These are phyloP conservation scores for Backusella australiensis DNA, from an alignment of 192 early-diverging fungal genomes.

Conservation along the genomic window DNA sequence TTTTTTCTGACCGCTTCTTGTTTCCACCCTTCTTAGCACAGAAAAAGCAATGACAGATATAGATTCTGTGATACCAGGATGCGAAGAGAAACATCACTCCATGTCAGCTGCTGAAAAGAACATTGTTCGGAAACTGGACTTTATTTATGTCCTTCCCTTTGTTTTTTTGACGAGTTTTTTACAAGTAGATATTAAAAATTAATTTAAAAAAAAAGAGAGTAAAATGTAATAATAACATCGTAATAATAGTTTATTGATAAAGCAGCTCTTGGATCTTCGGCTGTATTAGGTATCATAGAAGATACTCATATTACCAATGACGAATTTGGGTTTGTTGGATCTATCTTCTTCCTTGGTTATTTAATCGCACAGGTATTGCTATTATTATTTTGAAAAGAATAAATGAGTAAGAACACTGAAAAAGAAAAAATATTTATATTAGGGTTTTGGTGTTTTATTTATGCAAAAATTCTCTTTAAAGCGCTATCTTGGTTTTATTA, in stretches of 20 bases:
- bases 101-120: neutral
- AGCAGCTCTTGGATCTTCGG: conserved; percentile 11
- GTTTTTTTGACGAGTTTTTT: conserved; percentile 5
- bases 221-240: neutral
- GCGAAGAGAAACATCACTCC: neutral
- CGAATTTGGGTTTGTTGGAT: conserved; percentile 20
- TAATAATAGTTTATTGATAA: conserved; percentile 28
- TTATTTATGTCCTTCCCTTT: conserved; percentile 18
- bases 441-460: neutral
- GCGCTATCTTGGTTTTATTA: conserved; percentile 8
- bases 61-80: neutral
- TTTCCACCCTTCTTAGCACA: neutral
- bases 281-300: conserved; percentile 22
- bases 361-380: conserved; percentile 11
- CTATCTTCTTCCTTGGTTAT: conserved; percentile 32
- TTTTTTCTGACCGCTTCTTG: neutral
- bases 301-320: conserved; percentile 11
- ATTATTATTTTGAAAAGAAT: neutral
- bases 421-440: neutral
- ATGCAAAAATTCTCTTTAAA: conserved; percentile 18
- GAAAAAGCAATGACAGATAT: neutral
- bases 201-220: neutral
- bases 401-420: neutral
- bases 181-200: conserved; percentile 5
- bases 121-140: neutral